Conservation (phyloP, 805 yeast species). For the Candida mattraensis region DNA sequence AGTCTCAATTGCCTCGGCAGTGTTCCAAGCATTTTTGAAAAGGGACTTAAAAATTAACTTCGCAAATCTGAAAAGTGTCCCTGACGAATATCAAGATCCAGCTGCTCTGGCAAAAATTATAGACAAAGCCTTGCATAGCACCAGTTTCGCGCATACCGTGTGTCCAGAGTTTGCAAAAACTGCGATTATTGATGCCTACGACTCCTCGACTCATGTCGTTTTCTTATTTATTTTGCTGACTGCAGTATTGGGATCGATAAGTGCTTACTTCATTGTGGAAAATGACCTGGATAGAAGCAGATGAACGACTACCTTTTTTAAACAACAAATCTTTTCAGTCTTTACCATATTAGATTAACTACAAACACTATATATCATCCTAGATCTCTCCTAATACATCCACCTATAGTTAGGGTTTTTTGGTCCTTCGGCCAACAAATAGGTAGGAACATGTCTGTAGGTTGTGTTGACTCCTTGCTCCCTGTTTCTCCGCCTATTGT, state of each 20-base stretch:
- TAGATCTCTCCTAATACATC: too few species aligned
- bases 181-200: conserved; percentile 51
- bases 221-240: conserved; percentile 41
- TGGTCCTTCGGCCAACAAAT: conserved; percentile 45
- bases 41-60: conserved; percentile 16
- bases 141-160: conserved; percentile 27
- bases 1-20: conserved; percentile 49
- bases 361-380: too few species aligned
- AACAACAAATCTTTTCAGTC: too few species aligned
- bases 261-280: conserved; percentile 15
- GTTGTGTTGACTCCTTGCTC: conserved; percentile 40
- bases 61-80: conserved; percentile 15
- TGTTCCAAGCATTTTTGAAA: conserved; percentile 36
- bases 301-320: conserved; percentile 13
- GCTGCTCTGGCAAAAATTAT: conserved; percentile 14
- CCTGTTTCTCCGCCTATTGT: conserved; percentile 42
- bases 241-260: conserved; percentile 13
- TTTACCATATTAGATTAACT: too few species aligned
- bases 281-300: conserved; percentile 14
- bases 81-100: conserved; percentile 18
- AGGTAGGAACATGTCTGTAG: conserved; percentile 43
- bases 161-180: conserved; percentile 52
- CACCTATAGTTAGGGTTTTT: conserved; percentile 45
- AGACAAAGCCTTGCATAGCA: conserved; percentile 21
- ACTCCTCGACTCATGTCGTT: conserved; percentile 50